phyloP scores from a whole-genome alignment of 2,329 filamentous ascomycete species.

The Chrysosphaeria jannelii region DNA sequence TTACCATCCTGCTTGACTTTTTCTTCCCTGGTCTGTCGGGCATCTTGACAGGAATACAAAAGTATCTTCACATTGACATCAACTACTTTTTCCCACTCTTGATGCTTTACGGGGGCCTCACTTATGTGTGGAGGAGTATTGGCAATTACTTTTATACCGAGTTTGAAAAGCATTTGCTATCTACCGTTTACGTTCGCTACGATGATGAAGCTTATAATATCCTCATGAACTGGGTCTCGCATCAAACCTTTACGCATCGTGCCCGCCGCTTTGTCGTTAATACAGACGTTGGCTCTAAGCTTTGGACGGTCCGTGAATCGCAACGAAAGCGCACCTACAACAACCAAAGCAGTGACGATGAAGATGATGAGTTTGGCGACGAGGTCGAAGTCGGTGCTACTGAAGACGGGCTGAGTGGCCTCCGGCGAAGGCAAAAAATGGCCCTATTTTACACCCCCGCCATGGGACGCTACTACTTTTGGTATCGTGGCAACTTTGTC shows the following conservation, averaged over 20 bases:
- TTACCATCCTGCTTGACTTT: slow-evolving; percentile 21
- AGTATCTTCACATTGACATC: slow-evolving; percentile 28
- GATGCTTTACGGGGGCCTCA: slow-evolving; percentile 16
- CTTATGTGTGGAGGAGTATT: slow-evolving; percentile 21
- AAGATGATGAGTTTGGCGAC: slow-evolving; percentile 7
- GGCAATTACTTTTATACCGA: slow-evolving; percentile 16
- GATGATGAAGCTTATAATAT: slow-evolving; percentile 49
- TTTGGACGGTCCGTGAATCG: slow-evolving; percentile 16
- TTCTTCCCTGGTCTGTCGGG: slow-evolving; percentile 36
- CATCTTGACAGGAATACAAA: slow-evolving; percentile 19
- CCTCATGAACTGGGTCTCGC: slow-evolving; percentile 36
- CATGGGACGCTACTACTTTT: slow-evolving; percentile 37
- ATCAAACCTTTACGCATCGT: slow-evolving; percentile 26
- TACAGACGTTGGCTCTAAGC: slow-evolving; percentile 24
- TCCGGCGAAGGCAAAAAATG: slow-evolving; percentile 12
- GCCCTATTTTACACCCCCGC: slow-evolving; percentile 31
- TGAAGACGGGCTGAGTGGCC: slow-evolving; percentile 1
- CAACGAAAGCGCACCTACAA: slow-evolving; percentile 9
- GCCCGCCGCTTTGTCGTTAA: slow-evolving; percentile 34
- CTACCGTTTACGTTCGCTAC: slow-evolving; percentile 30
- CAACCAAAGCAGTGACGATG: slow-evolving; percentile 12
- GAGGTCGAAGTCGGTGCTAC: background rate
- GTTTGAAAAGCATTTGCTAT: slow-evolving; percentile 26
- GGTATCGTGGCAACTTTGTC: slow-evolving; percentile 27
- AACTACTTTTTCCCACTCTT: slow-evolving; percentile 29